A percentile compares a stretch with the other conserved stretches of the same genome.
These are phyloP conservation scores for Quercus berberidifolia DNA, from an alignment of 306 rosid species.

Conservation along the genomic window DNA sequence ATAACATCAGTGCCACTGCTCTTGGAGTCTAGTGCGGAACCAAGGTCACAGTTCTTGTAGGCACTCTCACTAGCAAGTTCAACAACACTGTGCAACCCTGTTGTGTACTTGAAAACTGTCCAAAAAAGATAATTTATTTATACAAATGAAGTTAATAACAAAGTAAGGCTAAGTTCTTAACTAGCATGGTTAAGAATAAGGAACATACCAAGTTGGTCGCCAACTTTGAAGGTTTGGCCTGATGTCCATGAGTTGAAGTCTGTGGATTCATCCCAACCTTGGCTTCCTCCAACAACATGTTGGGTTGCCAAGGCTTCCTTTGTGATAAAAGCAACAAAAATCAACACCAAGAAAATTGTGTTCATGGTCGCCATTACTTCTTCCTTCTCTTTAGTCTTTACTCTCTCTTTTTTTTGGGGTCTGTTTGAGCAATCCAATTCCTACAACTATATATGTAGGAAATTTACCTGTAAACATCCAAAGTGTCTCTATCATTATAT, in stretches of 20 bases:
- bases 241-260: slow-evolving; percentile 72
- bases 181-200: background rate
- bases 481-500: background rate
- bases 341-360: slow-evolving; percentile 39
- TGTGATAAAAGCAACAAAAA: slow-evolving; percentile 29
- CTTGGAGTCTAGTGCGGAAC: slow-evolving; percentile 45
- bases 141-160: background rate
- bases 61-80: slow-evolving; percentile 60
- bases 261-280: slow-evolving; percentile 85
- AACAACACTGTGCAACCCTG: slow-evolving; percentile 65
- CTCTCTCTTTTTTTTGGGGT: background rate
- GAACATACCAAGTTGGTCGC: slow-evolving; percentile 79
- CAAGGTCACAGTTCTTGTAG: slow-evolving; percentile 62
- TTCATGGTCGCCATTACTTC: slow-evolving; percentile 51
- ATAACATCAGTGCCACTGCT: slow-evolving; percentile 52
- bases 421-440: background rate
- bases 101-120: slow-evolving; percentile 76
- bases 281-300: slow-evolving; percentile 77
- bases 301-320: slow-evolving; percentile 41
- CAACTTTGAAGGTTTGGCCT: slow-evolving; percentile 66
- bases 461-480: background rate
- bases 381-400: background rate
- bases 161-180: background rate
- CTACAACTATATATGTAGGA: slow-evolving; percentile 3
- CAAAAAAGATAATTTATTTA: background rate